Percentiles rank a stretch among this genome's conserved stretches.
Evolutionary conservation across 2,329 filamentous ascomycete genomes (phyloP).

Genomic region (Fusarium sacchari): DNA sequence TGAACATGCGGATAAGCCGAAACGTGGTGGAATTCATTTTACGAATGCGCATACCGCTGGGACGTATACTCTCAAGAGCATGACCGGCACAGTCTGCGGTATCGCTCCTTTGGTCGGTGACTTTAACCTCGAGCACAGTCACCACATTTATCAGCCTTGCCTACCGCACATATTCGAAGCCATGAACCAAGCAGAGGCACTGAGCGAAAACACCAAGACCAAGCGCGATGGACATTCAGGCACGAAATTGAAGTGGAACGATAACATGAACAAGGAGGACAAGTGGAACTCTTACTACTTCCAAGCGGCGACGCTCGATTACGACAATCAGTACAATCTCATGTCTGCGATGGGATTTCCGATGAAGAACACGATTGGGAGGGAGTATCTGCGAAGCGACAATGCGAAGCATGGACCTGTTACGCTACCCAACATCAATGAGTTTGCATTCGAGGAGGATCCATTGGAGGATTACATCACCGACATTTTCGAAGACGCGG

Average conservation of each 20-base stretch:
- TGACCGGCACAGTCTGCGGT: constrained; percentile 55
- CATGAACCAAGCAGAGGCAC: constrained; percentile 42
- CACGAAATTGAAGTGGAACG: not conserved
- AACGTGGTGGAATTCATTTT: constrained; percentile 53
- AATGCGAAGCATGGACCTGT: constrained; percentile 45
- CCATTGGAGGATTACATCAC: constrained; percentile 47
- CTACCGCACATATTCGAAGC: constrained; percentile 53
- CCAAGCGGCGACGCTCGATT: constrained; percentile 48
- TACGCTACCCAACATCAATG: constrained; percentile 48
- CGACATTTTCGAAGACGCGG: constrained; percentile 46
- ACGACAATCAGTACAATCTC: constrained; percentile 48
- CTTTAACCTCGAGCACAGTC: constrained; percentile 54
- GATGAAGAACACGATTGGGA: constrained; percentile 37
- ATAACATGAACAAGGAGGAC: constrained; percentile 17
- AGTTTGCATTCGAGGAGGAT: constrained; percentile 48
- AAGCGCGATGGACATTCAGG: not conserved
- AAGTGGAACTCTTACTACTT: constrained; percentile 49
- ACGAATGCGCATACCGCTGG: constrained; percentile 54
- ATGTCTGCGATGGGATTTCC: constrained; percentile 48
- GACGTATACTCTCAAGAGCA: constrained; percentile 57
- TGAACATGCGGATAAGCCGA: constrained; percentile 30
- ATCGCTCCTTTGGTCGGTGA: constrained; percentile 54
- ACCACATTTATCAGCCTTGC: constrained; percentile 58
- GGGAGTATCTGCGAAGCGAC: constrained; percentile 46
- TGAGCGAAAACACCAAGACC: not conserved